phyloP scores from a whole-genome alignment of 306 rosid genomes.

The Dryas octopetala region DNA sequence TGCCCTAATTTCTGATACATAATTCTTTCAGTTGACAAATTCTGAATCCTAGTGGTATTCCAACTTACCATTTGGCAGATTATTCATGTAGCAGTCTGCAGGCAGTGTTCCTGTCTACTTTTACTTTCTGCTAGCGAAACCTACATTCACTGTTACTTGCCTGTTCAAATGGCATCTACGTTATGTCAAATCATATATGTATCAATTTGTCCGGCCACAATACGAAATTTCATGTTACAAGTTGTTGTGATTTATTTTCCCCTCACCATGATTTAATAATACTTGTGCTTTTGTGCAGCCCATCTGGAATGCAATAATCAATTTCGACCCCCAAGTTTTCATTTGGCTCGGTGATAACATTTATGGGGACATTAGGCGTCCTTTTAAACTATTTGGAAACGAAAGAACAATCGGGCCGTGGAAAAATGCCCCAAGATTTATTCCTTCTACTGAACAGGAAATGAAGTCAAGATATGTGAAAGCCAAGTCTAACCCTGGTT shows the following conservation, averaged over 20 bases:
- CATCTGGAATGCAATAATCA: constrained; percentile 62
- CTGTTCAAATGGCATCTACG: too few species aligned
- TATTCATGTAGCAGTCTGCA: too few species aligned
- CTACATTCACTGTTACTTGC: neutral
- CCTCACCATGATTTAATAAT: neutral
- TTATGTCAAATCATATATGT: neutral
- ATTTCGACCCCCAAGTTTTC: constrained; percentile 67
- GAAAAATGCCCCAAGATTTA: constrained; percentile 72
- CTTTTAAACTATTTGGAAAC: constrained; percentile 61
- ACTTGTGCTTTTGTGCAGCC: constrained; percentile 47
- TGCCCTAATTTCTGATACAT: too few species aligned
- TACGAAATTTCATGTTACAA: neutral
- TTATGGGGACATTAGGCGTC: constrained; percentile 74
- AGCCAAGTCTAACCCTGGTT: constrained; percentile 62
- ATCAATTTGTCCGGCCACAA: neutral
- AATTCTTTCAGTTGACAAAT: too few species aligned
- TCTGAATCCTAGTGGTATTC: too few species aligned
- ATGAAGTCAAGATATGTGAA: constrained; percentile 55
- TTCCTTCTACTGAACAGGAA: constrained; percentile 60
- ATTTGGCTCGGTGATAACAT: constrained; percentile 87
- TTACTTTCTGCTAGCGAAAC: neutral
- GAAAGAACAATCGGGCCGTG: constrained; percentile 81
- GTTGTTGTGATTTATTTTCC: neutral
- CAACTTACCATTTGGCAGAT: too few species aligned
- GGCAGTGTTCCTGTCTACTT: neutral